Conservation (phyloP, 805 yeast genomes). For the Wickerhamiella occidentalis region DNA sequence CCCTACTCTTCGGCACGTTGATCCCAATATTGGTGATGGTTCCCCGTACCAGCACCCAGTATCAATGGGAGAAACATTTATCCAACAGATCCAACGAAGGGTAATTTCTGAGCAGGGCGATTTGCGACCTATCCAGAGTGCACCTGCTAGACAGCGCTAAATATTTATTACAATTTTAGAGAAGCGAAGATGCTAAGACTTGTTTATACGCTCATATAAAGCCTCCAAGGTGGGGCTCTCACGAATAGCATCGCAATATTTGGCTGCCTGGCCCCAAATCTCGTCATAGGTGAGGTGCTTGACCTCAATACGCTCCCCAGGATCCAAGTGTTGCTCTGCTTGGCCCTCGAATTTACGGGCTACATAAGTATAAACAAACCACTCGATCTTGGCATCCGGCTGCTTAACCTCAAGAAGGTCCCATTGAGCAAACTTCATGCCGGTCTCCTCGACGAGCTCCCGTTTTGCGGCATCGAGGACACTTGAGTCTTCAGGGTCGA, state of each 20-base stretch:
- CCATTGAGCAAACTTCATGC: constrained; percentile 5
- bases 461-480: constrained; percentile 10
- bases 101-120: not conserved
- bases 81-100: not conserved
- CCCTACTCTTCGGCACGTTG: constrained; percentile 23
- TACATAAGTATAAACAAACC: constrained; percentile 9
- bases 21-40: constrained; percentile 15
- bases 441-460: constrained; percentile 10
- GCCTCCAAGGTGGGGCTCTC: constrained; percentile 1
- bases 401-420: constrained; percentile 9
- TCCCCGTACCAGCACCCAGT: not conserved
- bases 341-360: not conserved
- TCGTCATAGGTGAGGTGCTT: constrained; percentile 3
- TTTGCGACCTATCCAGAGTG: constrained; percentile 7
- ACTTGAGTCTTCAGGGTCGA: constrained; percentile 5
- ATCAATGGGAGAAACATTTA: constrained; percentile 3
- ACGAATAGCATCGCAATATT: constrained; percentile 10
- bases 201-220: not conserved
- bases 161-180: not conserved
- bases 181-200: not conserved
- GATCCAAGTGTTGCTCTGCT: constrained; percentile 5
- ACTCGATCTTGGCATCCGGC: constrained; percentile 10
- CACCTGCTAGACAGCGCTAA: not conserved
- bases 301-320: constrained; percentile 9
- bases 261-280: constrained; percentile 9